These are phyloP conservation scores for Mikania micrantha DNA, from an alignment of 129 eudicot genomes.

Conservation along the genomic window DNA sequence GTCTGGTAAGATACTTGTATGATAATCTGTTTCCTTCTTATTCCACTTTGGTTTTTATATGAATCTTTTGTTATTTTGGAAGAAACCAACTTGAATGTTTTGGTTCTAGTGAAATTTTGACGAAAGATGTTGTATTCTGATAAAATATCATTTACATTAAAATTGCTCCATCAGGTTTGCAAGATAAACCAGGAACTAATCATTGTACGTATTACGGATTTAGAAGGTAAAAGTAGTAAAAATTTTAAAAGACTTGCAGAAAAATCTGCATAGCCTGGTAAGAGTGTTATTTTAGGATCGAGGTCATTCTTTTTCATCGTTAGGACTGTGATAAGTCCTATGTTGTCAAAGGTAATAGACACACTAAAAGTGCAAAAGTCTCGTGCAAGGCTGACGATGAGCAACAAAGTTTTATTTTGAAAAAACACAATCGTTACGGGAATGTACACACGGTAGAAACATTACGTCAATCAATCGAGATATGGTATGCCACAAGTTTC, in stretches of 20 bases:
- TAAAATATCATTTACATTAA: background rate
- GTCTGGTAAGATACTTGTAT: background rate
- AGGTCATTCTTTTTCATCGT: background rate
- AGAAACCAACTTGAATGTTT: constrained; percentile 9
- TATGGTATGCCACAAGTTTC: no score
- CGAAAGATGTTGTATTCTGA: background rate
- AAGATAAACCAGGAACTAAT: background rate
- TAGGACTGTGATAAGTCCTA: no score
- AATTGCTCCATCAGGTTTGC: background rate
- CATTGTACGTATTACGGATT: background rate
- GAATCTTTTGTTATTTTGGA: constrained; percentile 1
- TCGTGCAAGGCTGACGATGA: no score
- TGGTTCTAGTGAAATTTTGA: background rate
- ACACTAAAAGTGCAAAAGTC: no score
- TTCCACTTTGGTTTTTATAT: constrained; percentile 7
- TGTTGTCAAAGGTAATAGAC: no score
- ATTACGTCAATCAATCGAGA: no score
- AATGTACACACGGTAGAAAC: no score
- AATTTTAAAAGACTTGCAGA: background rate
- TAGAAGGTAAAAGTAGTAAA: background rate
- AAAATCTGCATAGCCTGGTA: background rate
- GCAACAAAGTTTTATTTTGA: no score
- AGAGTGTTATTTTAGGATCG: background rate
- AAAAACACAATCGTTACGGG: no score
- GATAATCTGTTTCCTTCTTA: background rate